These are phyloP conservation scores for Ophiostoma quercus DNA, from an alignment of 2,329 filamentous ascomycete genomes.

Conservation along the genomic window DNA sequence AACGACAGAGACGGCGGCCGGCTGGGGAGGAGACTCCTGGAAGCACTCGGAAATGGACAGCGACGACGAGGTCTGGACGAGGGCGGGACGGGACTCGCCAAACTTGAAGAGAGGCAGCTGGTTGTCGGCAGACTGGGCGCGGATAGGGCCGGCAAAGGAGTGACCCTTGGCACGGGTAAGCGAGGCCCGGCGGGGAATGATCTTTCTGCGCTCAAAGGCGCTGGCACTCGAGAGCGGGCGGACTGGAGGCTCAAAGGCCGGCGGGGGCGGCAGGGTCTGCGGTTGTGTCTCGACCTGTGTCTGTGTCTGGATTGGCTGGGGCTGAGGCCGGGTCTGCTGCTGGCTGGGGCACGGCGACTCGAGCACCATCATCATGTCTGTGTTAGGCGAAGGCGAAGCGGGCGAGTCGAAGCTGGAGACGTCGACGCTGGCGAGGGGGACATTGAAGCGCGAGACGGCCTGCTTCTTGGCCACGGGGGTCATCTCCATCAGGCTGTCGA, in stretches of 20 bases:
- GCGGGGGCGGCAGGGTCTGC: slow-evolving; percentile 40
- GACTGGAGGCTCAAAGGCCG: slow-evolving; percentile 21
- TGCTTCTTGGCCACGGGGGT: slow-evolving; percentile 88
- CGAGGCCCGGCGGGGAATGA: slow-evolving; percentile 63
- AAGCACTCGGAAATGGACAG: slow-evolving; percentile 77
- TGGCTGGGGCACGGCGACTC: slow-evolving; percentile 45
- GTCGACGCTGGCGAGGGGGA: slow-evolving; percentile 45
- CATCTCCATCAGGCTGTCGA: slow-evolving; percentile 81
- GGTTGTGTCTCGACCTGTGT: slow-evolving; percentile 13
- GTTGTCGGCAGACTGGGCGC: slow-evolving; percentile 52
- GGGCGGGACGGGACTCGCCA: slow-evolving; percentile 39
- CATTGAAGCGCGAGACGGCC: slow-evolving; percentile 46
- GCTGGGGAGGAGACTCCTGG: slow-evolving; percentile 67
- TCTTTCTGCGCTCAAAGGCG: slow-evolving; percentile 55
- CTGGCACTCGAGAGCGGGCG: slow-evolving; percentile 9
- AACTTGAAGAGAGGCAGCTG: slow-evolving; percentile 73
- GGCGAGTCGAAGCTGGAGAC: slow-evolving; percentile 46
- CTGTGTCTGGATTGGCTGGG: not conserved
- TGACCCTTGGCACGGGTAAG: slow-evolving; percentile 69
- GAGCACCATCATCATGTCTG: slow-evolving; percentile 49
- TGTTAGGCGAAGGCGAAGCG: slow-evolving; percentile 55
- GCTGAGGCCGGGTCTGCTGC: not conserved
- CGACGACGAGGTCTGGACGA: slow-evolving; percentile 43
- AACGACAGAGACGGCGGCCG: not conserved
- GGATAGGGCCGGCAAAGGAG: slow-evolving; percentile 57